Evolutionary conservation across 345 rosid species (phyloP).

Genomic region (Tarenaya hassleriana): DNA sequence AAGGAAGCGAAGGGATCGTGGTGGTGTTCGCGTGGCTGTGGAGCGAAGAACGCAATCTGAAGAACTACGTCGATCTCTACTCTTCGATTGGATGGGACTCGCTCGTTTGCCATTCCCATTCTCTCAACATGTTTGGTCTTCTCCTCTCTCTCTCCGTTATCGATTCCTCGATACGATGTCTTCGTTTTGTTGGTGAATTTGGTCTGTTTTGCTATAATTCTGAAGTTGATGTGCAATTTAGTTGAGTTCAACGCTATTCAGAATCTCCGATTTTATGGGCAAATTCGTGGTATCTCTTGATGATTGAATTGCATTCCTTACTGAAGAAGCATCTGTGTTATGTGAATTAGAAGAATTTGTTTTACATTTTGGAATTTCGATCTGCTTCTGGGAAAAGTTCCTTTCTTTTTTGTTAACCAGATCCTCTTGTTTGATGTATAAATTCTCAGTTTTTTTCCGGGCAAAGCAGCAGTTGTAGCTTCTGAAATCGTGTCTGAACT

Average conservation of each 20-base stretch:
- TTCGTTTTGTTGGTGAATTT: neutral
- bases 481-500: constrained; percentile 51
- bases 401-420: too few species aligned
- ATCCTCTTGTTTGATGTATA: too few species aligned
- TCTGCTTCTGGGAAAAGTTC: too few species aligned
- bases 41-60: constrained; percentile 63
- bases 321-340: constrained; percentile 1
- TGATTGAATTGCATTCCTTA: neutral
- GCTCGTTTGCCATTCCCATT: constrained; percentile 77
- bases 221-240: neutral
- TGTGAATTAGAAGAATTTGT: neutral
- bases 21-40: constrained; percentile 89
- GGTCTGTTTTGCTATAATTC: neutral
- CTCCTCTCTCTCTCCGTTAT: neutral
- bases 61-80: constrained; percentile 57
- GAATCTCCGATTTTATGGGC: neutral
- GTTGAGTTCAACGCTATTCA: neutral
- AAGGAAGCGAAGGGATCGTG: constrained; percentile 53
- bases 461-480: constrained; percentile 65
- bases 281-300: too few species aligned
- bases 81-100: constrained; percentile 69
- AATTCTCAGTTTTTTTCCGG: constrained; percentile 68
- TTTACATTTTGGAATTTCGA: too few species aligned
- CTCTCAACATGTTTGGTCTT: constrained; percentile 57
- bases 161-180: too few species aligned